Evolutionary conservation across 257 asterid species (phyloP), one percentile per base, ranked within the genome.

Genomic region (Ophiorrhiza pumila): DNA sequence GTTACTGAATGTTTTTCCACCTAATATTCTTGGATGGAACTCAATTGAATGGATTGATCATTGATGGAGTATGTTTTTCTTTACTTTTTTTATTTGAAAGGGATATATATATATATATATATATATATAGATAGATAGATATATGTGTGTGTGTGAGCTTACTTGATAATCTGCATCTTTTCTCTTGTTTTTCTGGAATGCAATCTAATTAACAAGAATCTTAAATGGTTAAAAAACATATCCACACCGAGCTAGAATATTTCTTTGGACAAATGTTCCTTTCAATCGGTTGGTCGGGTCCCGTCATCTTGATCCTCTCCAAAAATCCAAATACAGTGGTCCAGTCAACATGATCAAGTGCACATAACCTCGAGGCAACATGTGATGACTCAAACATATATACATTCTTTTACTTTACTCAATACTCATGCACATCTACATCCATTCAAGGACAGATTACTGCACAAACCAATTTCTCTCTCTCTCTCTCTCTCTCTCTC

Each of bases 301-400:
- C n/a, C n/a, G n/a, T n/a, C 35, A 17, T 32, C 46, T 57, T 20
- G 31, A 15, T 0, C 59, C 50, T 22, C 43, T 35, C 31, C 65
- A 18, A 23, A 7, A 49, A 1, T 3, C 20, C 22, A 22, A 31
- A 35, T 50, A 15, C 15, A 35, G 34, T 69, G 65, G 77, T 73
- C 56, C 77, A 55, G 41, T 43, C 69, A 31, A 64, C 71, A 73
- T 63, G 49, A 63, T 64, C 65, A 8, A 64, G 45, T 25, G 47
- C 50, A 29, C 32, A 34, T 50, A 64, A 18, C 27, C 68, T 74
- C 73, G 20, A 74, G 78, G 57, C 73, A 74, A 74, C 68, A 74
- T 74, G 73, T 66, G 78, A 31, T 31, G 68, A 46, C 20, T 43
- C 74, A 55, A 57, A 27, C 63, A 57, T 29, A 52, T 8, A 52